Evolutionary conservation across 2,329 filamentous ascomycete species (phyloP).

Genomic region (Gnomoniopsis smithogilvyi): DNA sequence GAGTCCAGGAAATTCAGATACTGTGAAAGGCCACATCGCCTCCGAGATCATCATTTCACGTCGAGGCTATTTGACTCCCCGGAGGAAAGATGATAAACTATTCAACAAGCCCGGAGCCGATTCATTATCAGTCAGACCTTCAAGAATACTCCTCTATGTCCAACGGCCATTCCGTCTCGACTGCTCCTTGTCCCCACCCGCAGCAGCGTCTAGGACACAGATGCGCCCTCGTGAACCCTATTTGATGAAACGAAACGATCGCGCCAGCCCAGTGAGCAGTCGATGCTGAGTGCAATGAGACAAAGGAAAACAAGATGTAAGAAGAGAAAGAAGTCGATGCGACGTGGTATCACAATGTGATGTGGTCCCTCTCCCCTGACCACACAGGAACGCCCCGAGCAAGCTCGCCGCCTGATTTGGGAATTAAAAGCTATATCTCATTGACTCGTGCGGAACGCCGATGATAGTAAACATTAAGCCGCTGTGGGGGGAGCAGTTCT

Average conservation of each 20-base stretch:
- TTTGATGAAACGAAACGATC: neutral
- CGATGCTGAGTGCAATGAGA: constrained; percentile 7
- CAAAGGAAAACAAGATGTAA: constrained; percentile 5
- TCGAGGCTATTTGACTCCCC: constrained; percentile 5
- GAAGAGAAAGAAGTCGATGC: constrained; percentile 4
- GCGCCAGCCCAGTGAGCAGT: constrained; percentile 5
- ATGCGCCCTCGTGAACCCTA: neutral
- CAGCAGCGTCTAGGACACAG: constrained; percentile 1
- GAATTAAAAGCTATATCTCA: constrained; percentile 13
- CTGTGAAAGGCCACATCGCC: neutral
- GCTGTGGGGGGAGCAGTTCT: neutral
- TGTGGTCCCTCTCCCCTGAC: constrained; percentile 2
- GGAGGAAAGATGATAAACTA: constrained; percentile 5
- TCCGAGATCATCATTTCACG: constrained; percentile 13
- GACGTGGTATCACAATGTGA: constrained; percentile 17
- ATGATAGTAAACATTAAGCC: constrained; percentile 4
- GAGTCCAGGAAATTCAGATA: neutral
- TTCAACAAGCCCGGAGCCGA: constrained; percentile 11
- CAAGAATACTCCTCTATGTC: neutral
- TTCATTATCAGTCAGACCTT: neutral
- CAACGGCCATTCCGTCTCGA: too few species aligned
- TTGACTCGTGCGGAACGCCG: constrained; percentile 10
- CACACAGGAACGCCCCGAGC: constrained; percentile 10
- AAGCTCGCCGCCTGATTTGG: constrained; percentile 1
- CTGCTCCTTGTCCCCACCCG: neutral